These are phyloP conservation scores for Asterionellopsis glacialis DNA, from an alignment of 108 stramenopile genomes.

Conservation along the genomic window DNA sequence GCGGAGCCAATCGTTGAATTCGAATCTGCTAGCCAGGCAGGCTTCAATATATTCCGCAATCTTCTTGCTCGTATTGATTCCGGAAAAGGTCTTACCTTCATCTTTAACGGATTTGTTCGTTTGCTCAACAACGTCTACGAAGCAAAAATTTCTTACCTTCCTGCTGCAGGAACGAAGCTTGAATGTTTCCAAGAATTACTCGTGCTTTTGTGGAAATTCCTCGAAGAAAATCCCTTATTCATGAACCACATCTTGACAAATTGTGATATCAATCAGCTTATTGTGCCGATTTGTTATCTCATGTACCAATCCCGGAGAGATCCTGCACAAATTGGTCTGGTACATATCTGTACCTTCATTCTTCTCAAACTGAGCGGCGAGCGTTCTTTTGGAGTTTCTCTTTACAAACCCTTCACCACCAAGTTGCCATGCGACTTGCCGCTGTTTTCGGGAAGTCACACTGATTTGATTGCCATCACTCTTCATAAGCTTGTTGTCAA, in stretches of 20 bases:
- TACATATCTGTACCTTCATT: constrained; percentile 96
- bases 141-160: constrained; percentile 69
- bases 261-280: constrained; percentile 74
- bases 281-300: constrained; percentile 93
- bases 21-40: constrained; percentile 52
- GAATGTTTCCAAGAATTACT: constrained; percentile 94
- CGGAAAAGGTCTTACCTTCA: constrained; percentile 63
- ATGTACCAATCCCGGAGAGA: constrained; percentile 90
- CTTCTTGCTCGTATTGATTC: constrained; percentile 77
- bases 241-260: constrained; percentile 80
- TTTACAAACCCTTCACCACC: constrained; percentile 87
- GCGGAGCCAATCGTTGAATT: constrained; percentile 62
- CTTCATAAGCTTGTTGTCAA: constrained; percentile 95
- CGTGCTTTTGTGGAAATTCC: constrained; percentile 94
- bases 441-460: constrained; percentile 86
- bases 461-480: constrained; percentile 91
- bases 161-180: constrained; percentile 55
- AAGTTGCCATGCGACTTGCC: constrained; percentile 85
- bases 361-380: constrained; percentile 93
- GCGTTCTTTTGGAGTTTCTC: constrained; percentile 88
- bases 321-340: constrained; percentile 82
- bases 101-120: constrained; percentile 85
- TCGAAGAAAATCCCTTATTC: constrained; percentile 93
- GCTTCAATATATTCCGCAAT: constrained; percentile 89
- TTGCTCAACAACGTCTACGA: constrained; percentile 86